Evolutionary conservation across 2,329 filamentous ascomycete genomes (phyloP).

Genomic region (Colletotrichum aenigma): DNA sequence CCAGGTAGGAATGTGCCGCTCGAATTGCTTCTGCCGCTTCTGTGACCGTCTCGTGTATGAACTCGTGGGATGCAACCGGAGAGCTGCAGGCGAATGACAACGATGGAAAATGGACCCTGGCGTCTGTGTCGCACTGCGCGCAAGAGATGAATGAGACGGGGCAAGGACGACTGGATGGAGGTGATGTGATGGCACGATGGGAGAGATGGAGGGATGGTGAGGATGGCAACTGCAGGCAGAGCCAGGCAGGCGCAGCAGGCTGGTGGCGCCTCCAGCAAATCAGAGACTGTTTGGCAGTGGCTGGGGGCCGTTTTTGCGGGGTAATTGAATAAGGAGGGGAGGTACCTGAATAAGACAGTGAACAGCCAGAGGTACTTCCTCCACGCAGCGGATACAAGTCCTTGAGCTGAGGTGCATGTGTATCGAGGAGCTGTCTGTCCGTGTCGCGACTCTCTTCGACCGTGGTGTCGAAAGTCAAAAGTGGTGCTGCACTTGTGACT

Average conservation of each 20-base stretch:
- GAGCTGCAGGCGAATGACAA: background rate
- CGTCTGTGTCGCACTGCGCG: slow-evolving; percentile 1
- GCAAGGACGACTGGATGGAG: background rate
- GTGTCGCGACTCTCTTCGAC: background rate
- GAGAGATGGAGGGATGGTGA: background rate
- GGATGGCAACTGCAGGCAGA: background rate
- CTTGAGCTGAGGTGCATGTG: background rate
- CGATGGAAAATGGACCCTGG: background rate
- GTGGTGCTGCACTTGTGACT: background rate
- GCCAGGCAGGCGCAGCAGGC: background rate
- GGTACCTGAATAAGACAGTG: background rate
- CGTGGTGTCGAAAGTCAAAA: background rate
- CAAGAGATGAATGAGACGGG: background rate
- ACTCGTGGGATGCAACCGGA: background rate
- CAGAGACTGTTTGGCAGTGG: background rate
- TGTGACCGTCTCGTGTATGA: background rate
- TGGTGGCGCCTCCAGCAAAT: background rate
- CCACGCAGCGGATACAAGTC: background rate
- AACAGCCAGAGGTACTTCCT: background rate
- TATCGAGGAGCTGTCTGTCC: background rate
- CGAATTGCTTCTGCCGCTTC: background rate
- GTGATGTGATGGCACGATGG: background rate
- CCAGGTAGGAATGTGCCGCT: background rate
- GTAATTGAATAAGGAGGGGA: slow-evolving; percentile 1
- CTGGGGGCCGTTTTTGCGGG: background rate